Percentiles rank a stretch among this genome's conserved stretches.
phyloP scores from a whole-genome alignment of 441 rosid genomes.

The Eutrema salsugineum region DNA sequence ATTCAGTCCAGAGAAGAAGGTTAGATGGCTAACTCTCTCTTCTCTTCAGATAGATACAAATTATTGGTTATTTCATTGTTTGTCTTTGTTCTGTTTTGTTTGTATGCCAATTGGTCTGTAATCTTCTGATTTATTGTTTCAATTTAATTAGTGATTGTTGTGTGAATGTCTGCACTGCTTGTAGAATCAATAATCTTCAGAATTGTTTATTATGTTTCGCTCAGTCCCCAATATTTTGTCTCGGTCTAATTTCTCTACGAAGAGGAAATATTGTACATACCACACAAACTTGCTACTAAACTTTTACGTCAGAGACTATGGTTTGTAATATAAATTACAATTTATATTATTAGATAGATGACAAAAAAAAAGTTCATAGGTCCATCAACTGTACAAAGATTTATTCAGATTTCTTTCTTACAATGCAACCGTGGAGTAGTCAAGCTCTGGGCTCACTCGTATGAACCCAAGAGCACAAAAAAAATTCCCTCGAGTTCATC shows the following conservation, averaged over 20 bases:
- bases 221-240: not conserved
- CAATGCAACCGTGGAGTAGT: constrained; percentile 13
- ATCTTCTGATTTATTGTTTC: not conserved
- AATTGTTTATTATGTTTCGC: not conserved
- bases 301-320: not conserved
- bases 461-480: constrained; percentile 20
- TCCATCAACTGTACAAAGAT: constrained; percentile 20
- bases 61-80: not conserved
- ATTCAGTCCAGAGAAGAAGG: constrained; percentile 20
- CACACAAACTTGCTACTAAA: no score
- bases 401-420: constrained; percentile 18
- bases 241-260: no score
- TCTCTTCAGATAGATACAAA: constrained; percentile 19
- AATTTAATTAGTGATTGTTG: not conserved
- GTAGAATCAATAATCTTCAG: not conserved
- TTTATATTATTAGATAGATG: not conserved
- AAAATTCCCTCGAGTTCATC: constrained; percentile 21
- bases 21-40: constrained; percentile 21
- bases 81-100: not conserved
- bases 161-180: not conserved
- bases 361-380: not conserved
- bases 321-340: not conserved
- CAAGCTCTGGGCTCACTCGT: constrained; percentile 14
- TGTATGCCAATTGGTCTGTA: not conserved
- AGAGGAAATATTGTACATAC: no score